These are phyloP conservation scores for Trichoderma sp. DNA, from an alignment of 2,329 filamentous ascomycete genomes.

Conservation along the genomic window DNA sequence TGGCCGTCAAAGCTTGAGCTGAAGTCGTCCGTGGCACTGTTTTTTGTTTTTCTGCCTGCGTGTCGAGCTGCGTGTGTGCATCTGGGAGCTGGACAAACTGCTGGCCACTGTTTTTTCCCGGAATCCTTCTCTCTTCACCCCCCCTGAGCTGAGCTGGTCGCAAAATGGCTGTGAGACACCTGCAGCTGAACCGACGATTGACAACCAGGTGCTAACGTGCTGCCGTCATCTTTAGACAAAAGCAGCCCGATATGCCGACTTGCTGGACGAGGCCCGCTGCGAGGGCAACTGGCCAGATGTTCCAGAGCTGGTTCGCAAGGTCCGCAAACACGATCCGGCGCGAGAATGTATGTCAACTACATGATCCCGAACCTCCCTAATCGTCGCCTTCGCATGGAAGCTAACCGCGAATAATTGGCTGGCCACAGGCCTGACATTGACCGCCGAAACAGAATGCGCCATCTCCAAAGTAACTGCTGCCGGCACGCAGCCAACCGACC, in stretches of 20 bases:
- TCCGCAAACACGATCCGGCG: conserved; percentile 87
- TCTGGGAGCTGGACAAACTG: conserved; percentile 24
- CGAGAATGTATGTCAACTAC: conserved; percentile 65
- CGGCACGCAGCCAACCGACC: conserved; percentile 42
- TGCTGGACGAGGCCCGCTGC: conserved; percentile 82
- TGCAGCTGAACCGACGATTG: neutral
- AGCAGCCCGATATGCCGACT: conserved; percentile 74
- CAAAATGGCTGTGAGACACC: conserved; percentile 37
- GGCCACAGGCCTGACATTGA: conserved; percentile 60
- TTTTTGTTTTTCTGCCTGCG: neutral
- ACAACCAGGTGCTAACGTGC: conserved; percentile 23
- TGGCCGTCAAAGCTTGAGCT: neutral
- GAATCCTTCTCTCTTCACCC: neutral
- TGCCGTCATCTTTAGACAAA: conserved; percentile 54
- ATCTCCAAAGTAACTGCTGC: conserved; percentile 53
- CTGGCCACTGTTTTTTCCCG: conserved; percentile 20
- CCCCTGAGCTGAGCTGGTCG: conserved; percentile 28
- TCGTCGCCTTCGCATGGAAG: neutral
- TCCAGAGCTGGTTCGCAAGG: conserved; percentile 85
- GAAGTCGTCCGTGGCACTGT: neutral
- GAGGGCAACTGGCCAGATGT: conserved; percentile 83
- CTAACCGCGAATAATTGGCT: conserved; percentile 1
- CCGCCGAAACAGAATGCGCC: conserved; percentile 66
- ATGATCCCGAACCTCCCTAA: conserved; percentile 23
- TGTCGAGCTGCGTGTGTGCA: conserved; percentile 22